phyloP scores from a whole-genome alignment of 2,329 filamentous ascomycete species.

The Exserohilum turcica region DNA sequence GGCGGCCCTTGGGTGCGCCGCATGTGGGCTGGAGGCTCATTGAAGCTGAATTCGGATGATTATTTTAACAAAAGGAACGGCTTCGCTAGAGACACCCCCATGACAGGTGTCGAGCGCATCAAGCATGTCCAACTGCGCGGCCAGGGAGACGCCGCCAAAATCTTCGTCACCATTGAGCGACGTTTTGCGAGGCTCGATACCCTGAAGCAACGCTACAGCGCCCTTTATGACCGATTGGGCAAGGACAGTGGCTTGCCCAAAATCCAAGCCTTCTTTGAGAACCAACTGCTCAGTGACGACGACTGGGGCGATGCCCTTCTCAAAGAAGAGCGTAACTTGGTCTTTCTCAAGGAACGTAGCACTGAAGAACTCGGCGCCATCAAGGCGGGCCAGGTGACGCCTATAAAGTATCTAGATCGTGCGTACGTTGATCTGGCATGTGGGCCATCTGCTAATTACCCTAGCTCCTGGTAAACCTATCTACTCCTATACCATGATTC shows the following conservation, averaged over 20 bases:
- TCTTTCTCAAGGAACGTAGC: slow-evolving; percentile 64
- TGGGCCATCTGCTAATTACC: slow-evolving; percentile 16
- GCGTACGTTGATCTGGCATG: slow-evolving; percentile 5
- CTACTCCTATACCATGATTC: slow-evolving; percentile 65
- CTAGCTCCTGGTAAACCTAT: slow-evolving; percentile 58
- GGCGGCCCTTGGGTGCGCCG: slow-evolving; percentile 73
- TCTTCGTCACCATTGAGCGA: slow-evolving; percentile 66
- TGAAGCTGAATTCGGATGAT: slow-evolving; percentile 57
- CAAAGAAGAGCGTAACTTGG: slow-evolving; percentile 65
- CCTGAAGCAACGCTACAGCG: slow-evolving; percentile 19
- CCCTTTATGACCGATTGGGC: background rate
- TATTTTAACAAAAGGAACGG: slow-evolving; percentile 13
- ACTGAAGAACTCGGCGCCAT: slow-evolving; percentile 45
- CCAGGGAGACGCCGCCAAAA: slow-evolving; percentile 53
- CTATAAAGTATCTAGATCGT: slow-evolving; percentile 48
- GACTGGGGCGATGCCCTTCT: slow-evolving; percentile 49
- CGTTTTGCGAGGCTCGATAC: slow-evolving; percentile 47
- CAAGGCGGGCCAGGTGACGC: slow-evolving; percentile 31
- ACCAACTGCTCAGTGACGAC: slow-evolving; percentile 12
- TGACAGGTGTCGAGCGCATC: slow-evolving; percentile 52
- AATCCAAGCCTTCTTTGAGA: background rate
- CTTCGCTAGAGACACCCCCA: slow-evolving; percentile 18
- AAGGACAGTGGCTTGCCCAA: background rate
- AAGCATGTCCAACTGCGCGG: slow-evolving; percentile 58
- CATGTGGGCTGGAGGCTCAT: slow-evolving; percentile 85